A percentile compares a stretch with the other conserved stretches of the same genome.
Evolutionary conservation across 2,329 filamentous ascomycete species (phyloP).

Genomic region (Pestalotiopsis sp.): DNA sequence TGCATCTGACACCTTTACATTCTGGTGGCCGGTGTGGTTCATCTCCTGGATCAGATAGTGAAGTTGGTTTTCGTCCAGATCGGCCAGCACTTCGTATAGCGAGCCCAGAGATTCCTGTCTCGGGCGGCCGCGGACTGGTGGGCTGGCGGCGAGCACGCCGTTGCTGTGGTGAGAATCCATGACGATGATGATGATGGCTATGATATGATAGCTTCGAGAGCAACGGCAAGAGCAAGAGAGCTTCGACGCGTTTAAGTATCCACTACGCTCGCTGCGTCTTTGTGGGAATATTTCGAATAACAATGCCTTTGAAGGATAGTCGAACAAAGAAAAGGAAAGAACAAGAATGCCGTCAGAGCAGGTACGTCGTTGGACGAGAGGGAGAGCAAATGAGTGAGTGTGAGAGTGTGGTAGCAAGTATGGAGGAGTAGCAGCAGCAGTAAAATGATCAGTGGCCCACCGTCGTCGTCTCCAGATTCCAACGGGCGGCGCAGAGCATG

Average conservation of each 20-base stretch:
- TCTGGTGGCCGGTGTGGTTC: conserved; percentile 13
- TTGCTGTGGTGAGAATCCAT: conserved; percentile 3
- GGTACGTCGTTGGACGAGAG: background rate
- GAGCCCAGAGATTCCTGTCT: conserved; percentile 10
- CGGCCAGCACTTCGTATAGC: conserved; percentile 12
- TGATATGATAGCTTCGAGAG: background rate
- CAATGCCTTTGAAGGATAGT: background rate
- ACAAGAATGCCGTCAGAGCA: background rate
- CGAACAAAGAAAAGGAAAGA: background rate
- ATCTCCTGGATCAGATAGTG: conserved; percentile 15
- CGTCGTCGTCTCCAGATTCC: background rate
- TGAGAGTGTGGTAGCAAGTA: background rate
- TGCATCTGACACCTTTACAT: conserved; percentile 12
- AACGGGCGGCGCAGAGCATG: background rate
- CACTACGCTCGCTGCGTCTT: background rate
- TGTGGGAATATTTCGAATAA: background rate
- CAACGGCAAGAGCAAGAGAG: background rate
- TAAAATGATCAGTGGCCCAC: background rate
- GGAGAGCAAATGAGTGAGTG: background rate
- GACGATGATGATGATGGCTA: background rate
- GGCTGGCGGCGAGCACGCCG: background rate
- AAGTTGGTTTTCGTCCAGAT: conserved; percentile 13
- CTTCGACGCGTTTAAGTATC: background rate
- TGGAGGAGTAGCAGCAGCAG: background rate
- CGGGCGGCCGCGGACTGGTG: background rate